These are phyloP conservation scores for Fusarium sp. DNA, from an alignment of 2,329 filamentous ascomycete species.

Conservation along the genomic window DNA sequence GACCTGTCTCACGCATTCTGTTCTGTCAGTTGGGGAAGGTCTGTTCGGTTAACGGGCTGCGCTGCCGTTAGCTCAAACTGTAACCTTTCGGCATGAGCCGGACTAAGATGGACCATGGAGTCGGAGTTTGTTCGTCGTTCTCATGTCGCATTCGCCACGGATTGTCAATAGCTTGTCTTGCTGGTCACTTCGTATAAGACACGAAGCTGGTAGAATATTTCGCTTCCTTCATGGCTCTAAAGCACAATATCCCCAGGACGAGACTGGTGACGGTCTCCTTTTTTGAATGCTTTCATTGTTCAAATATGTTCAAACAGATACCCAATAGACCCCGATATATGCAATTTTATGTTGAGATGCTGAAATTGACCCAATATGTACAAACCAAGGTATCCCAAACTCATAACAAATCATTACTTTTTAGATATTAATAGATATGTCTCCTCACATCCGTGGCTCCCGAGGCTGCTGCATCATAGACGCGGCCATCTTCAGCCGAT, in stretches of 20 bases:
- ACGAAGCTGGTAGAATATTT: not conserved
- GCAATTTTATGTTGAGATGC: not conserved
- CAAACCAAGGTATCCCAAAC: conserved; percentile 19
- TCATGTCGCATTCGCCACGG: not conserved
- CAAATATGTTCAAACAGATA: not conserved
- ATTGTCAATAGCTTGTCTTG: not conserved
- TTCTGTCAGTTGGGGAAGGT: not conserved
- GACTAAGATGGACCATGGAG: not conserved
- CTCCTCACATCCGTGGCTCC: conserved; percentile 35
- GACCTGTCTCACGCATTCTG: not conserved
- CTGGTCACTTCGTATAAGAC: not conserved
- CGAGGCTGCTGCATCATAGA: conserved; percentile 45
- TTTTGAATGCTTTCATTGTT: not conserved
- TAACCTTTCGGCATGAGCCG: not conserved
- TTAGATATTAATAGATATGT: not conserved
- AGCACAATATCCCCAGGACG: not conserved
- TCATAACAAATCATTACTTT: conserved; percentile 7
- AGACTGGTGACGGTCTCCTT: not conserved
- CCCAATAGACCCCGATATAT: not conserved
- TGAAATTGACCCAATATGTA: not conserved
- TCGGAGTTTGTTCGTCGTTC: not conserved
- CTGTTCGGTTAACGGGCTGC: conserved; percentile 16
- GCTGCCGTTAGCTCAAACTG: conserved; percentile 21
- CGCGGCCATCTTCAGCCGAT: conserved; percentile 43
- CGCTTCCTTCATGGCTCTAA: not conserved